Evolutionary conservation across 2,329 filamentous ascomycete genomes (phyloP), one percentile per base, ranked within the genome.

Genomic region (Claviceps fusiformis): DNA sequence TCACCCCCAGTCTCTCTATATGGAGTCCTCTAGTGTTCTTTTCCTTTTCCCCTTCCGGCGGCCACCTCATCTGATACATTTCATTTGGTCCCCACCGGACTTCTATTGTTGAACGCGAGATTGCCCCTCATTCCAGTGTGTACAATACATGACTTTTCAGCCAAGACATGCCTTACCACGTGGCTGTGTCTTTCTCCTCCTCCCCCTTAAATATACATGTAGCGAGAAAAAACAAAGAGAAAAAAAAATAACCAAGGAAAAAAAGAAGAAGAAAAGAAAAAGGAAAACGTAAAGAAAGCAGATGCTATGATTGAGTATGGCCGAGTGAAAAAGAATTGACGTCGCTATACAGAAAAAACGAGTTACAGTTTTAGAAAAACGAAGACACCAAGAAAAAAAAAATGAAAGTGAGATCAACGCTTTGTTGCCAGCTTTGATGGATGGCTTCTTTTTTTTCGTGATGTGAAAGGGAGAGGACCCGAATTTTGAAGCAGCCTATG

Each of bases 401-500:
- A 59, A 58, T 54, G 55, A 55, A 54, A 57, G 54, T 37, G 57
- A 52, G 55, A 47, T 39, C 39, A 51, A 53, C 56, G 57, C 55
- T 59, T 39, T 33, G 31, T 17, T 56, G 51, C 45, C 46, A 41
- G 24, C 41, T 37, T n/a, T 39, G 31, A 45, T 45, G 48, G 3
- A 17, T 29, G 5, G 11, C 52, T 53, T 57, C 35, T 10, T 19
- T 50, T 29, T 9, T 6, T 15, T 37, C 35, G 19, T 49, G 29
- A 37, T 29, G 41, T 31, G 7, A 9, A 19, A 37, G 13, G 19
- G 31, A 17, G 19, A 47, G 9, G 3, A n/a, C 13, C 19, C 15
- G 37, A 39, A 13, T 1, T 5, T 39, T 11, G 13, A 46, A 37
- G 5, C 17, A 33, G 31, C 44, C 33, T 15, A 13, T 35, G 19